Base-by-base conservation (phyloP, 106 monocot genomes). In the Agapanthus africanus region DNA sequence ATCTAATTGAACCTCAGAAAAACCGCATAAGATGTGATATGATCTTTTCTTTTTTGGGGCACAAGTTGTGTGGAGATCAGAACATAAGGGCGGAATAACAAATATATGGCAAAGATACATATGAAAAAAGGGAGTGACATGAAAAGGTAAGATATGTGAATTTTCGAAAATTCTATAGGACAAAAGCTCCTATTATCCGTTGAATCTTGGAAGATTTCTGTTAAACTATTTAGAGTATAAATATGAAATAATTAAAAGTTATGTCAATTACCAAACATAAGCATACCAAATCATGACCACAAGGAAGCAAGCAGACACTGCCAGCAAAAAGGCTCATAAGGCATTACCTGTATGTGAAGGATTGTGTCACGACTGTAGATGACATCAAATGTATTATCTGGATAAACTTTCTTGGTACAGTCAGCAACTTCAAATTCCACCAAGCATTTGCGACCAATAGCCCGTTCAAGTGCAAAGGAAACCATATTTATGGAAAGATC, bases 401-500 rank as follows among this genome's bases (percentile, higher is more conserved):
- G 88, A 71, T 81, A 88, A 61, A 52, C 19, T 71, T 84, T 88
- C 73, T 31, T 79, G 2, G 79, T 88, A 70, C 88, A 88, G 44
- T 88, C 88, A 63, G 78, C 66, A 67, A 88, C 83, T 76, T 88
- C 84, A 30, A 84, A 88, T 56, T 81, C 88, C 50, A 88, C 78
- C 34, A 78, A 84, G 78, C 79, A 88, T 63, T 81, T 83, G 40
- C 78, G 80, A 14, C 88, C 84, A 67, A 88, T 88, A 67, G 88
- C 88, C 52, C 76, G 80, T 46, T 88, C 88, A 28, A 88, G 71
- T 50, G 88, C 88, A 63, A 88, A 84, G 40, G 88, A 88, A 71
- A 88, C 73, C 88, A 88, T 88, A 47, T 88, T 88, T 65, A 88
- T 74, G 37, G 88, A 88, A 31, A 88, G 88, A 71, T 84, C 88